Conservation (phyloP, 2,329 filamentous ascomycete species). For the Aureobasidium pullulans region DNA sequence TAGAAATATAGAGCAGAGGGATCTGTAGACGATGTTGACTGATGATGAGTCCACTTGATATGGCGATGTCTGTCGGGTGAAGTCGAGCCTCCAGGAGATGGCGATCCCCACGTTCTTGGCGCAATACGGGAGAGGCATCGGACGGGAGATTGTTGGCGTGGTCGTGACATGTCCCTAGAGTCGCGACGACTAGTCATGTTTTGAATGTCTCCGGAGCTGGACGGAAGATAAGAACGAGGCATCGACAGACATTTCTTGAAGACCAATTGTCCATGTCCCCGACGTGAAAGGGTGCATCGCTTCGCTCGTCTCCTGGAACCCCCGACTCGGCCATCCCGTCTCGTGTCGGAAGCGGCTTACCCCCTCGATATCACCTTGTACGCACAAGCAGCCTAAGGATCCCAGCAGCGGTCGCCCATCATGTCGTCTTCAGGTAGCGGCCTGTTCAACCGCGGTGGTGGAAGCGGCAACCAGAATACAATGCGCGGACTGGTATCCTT, state of each 20-base stretch:
- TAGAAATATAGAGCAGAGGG: too few relatives aligned
- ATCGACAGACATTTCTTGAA: background rate
- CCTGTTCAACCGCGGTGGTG: conserved; percentile 28
- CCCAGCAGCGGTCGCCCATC: background rate
- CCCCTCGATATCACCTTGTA: background rate
- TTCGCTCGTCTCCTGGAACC: too few relatives aligned
- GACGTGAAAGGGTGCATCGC: too few relatives aligned
- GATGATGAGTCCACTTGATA: background rate
- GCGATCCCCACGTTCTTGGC: conserved; percentile 5
- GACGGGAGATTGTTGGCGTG: background rate
- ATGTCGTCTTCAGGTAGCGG: conserved; percentile 23
- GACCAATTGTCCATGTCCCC: background rate
- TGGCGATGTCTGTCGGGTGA: background rate
- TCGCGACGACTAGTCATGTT: background rate
- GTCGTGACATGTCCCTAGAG: background rate
- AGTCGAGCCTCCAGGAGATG: background rate
- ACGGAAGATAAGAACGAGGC: background rate
- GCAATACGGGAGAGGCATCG: background rate
- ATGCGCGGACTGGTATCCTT: conserved; percentile 80
- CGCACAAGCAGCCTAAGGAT: background rate
- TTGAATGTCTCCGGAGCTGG: background rate
- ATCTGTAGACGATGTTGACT: too few relatives aligned
- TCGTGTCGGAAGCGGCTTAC: background rate
- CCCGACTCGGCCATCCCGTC: background rate
- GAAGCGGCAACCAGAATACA: conserved; percentile 27